These are phyloP conservation scores for Penicillium sclerotigenum DNA, from an alignment of 2,329 filamentous ascomycete species.

Conservation along the genomic window DNA sequence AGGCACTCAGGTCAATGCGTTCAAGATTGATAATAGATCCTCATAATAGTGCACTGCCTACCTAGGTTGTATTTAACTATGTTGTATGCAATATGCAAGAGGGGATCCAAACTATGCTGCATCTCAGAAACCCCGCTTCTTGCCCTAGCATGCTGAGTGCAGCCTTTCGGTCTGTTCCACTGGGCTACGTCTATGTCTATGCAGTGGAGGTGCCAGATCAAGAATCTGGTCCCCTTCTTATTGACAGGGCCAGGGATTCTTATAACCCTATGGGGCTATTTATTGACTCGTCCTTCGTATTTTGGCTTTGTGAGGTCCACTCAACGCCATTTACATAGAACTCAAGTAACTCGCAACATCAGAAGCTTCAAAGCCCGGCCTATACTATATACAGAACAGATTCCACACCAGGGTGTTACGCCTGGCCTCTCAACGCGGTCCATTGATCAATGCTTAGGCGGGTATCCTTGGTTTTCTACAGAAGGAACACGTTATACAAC, in stretches of 20 bases:
- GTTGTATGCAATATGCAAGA: not conserved
- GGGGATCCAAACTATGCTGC: constrained; percentile 3
- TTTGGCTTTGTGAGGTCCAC: not conserved
- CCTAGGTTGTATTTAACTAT: not conserved
- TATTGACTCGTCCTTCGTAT: not conserved
- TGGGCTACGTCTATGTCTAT: constrained; percentile 9
- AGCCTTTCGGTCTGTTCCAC: not conserved
- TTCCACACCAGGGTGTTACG: no score
- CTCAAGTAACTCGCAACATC: not conserved
- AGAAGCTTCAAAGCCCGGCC: not conserved
- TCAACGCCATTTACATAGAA: not conserved
- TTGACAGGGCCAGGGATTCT: constrained; percentile 14
- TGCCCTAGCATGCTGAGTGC: constrained; percentile 2
- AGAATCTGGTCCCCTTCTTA: constrained; percentile 12
- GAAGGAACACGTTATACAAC: no score
- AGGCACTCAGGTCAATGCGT: constrained; percentile 5
- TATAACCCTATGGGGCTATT: constrained; percentile 1
- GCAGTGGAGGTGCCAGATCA: constrained; percentile 10
- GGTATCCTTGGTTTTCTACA: no score
- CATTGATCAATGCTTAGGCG: no score
- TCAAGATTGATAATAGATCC: constrained; percentile 18
- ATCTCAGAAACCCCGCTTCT: constrained; percentile 5
- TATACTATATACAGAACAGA: no score
- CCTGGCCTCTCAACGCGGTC: no score
- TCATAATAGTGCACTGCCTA: not conserved